Base-by-base conservation (phyloP, 305 asterid genomes). In the Plantago lanceolata region DNA sequence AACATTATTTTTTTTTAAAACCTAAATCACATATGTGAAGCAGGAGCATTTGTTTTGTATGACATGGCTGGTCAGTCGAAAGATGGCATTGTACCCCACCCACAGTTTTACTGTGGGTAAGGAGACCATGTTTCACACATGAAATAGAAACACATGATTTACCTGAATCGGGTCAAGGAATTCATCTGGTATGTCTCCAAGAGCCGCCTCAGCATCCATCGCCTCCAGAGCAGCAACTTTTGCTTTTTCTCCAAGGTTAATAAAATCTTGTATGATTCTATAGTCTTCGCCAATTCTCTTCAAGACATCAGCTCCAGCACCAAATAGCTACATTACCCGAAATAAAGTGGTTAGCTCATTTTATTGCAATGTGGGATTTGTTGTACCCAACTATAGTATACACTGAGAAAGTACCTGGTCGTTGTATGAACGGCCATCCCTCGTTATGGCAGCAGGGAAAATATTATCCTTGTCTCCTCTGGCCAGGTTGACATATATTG, bases 111-210 rank as follows among this genome's bases (percentile, higher is more conserved):
- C 40, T 7, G 16, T 40, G 47, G 11, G 47, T 3, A 24, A 24
- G 28, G 8, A 8, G 47, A 12, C 47, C 47, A 40, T 13, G 16
- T 40, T 40, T 37, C 12, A 40, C 12, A 12, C 3, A 40, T 11
- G 47, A 40, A 56, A 11, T 12, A 35, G 49, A 35, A 63, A 29
- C 52, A 19, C 58, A 37, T 16, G 5, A 66, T 71, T 53, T 72
- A 90, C 99, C 86, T 93, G 99, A 76, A 93, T 93, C 19, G 99
- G 99, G 65, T 93, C 99, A 5, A 93, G 95, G 86, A 90, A 90
- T 79, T 93, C 99, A 59, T 90, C 99, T 19, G 99, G 99, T 73
- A 94, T 82, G 69, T 94, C 99, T 67, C 99, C 97, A 15, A 94
- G 99, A 68, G 85, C 81, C 71, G 97, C 96, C 75, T 94, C 99